phyloP scores from a whole-genome alignment of 495 filamentous ascomycete species.

The Parathielavia hyrcaniae region DNA sequence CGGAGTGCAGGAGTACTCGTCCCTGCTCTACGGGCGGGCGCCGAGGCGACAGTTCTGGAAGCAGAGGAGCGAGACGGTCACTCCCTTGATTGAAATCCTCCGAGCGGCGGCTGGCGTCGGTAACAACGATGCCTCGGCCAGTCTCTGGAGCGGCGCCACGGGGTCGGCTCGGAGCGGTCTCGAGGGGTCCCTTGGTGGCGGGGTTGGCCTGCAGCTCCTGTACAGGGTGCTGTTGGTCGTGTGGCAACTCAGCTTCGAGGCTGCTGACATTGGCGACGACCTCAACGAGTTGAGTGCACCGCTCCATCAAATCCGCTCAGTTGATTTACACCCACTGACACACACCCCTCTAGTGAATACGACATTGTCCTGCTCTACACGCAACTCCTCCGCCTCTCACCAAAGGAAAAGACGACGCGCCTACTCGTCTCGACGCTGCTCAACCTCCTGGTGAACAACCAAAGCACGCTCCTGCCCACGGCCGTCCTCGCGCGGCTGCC shows the following conservation, averaged over 20 bases:
- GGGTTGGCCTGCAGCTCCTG: slow-evolving; percentile 85
- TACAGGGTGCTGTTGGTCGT: slow-evolving; percentile 89
- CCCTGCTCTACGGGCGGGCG: slow-evolving; percentile 67
- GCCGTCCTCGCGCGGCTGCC: slow-evolving; percentile 80
- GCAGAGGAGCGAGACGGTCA: slow-evolving; percentile 73
- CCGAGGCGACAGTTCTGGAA: slow-evolving; percentile 85
- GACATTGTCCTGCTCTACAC: slow-evolving; percentile 88
- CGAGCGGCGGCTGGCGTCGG: slow-evolving; percentile 65
- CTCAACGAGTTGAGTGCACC: slow-evolving; percentile 65
- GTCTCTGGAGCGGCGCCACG: slow-evolving; percentile 57
- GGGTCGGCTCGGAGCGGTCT: slow-evolving; percentile 47
- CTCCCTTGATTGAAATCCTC: slow-evolving; percentile 76
- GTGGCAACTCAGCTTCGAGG: slow-evolving; percentile 96
- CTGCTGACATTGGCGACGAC: slow-evolving; percentile 71
- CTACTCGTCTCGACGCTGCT: slow-evolving; percentile 81
- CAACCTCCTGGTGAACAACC: slow-evolving; percentile 77
- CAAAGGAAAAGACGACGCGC: slow-evolving; percentile 96
- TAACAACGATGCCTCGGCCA: slow-evolving; percentile 61
- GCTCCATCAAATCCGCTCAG: neutral
- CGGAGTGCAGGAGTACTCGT: slow-evolving; percentile 84
- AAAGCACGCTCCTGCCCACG: slow-evolving; percentile 67
- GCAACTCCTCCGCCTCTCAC: slow-evolving; percentile 80
- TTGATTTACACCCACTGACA: neutral
- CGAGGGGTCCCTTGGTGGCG: slow-evolving; percentile 65
- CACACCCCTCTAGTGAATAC: slow-evolving; percentile 59